A percentile compares a stretch with the other conserved stretches of the same genome.
These are phyloP conservation scores for Hypoxylon crocopeplum DNA, from an alignment of 495 filamentous ascomycete species.

Conservation along the genomic window DNA sequence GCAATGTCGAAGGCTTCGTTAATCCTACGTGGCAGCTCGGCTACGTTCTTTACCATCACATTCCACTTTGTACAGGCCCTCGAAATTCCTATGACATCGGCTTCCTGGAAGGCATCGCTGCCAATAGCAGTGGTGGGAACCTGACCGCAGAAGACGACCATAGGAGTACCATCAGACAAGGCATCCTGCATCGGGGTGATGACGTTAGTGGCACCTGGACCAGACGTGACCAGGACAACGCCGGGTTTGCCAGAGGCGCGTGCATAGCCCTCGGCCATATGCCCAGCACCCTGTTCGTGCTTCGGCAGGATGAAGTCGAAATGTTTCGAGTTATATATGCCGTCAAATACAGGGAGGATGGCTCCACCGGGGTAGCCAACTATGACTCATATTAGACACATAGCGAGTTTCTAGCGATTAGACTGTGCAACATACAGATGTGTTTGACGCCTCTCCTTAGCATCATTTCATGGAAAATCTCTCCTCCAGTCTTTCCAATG, in stretches of 20 bases:
- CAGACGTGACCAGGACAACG: conserved; percentile 80
- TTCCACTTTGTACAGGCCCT: conserved; percentile 86
- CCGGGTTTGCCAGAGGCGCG: conserved; percentile 76
- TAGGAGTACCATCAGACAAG: conserved; percentile 76
- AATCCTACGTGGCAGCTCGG: conserved; percentile 77
- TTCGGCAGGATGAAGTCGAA: conserved; percentile 80
- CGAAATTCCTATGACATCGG: conserved; percentile 78
- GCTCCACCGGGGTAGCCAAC: conserved; percentile 80
- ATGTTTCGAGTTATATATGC: conserved; percentile 80
- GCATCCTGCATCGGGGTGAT: conserved; percentile 82
- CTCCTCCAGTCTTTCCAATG: conserved; percentile 92
- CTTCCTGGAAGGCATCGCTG: conserved; percentile 82
- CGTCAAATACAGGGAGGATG: conserved; percentile 85
- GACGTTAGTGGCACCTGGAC: conserved; percentile 80
- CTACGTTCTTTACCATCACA: conserved; percentile 81
- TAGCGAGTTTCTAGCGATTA: conserved; percentile 25
- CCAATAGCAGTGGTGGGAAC: conserved; percentile 75
- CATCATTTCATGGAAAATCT: conserved; percentile 99
- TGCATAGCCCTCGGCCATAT: conserved; percentile 84
- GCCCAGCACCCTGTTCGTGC: conserved; percentile 82
- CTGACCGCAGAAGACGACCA: conserved; percentile 83
- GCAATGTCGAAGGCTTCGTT: conserved; percentile 89
- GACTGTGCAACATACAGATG: conserved; percentile 69
- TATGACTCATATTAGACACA: conserved; percentile 38
- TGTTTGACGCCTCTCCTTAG: conserved; percentile 88